phyloP scores from a whole-genome alignment of 768 basidiomycete genomes.

The Obba rivulosa region DNA sequence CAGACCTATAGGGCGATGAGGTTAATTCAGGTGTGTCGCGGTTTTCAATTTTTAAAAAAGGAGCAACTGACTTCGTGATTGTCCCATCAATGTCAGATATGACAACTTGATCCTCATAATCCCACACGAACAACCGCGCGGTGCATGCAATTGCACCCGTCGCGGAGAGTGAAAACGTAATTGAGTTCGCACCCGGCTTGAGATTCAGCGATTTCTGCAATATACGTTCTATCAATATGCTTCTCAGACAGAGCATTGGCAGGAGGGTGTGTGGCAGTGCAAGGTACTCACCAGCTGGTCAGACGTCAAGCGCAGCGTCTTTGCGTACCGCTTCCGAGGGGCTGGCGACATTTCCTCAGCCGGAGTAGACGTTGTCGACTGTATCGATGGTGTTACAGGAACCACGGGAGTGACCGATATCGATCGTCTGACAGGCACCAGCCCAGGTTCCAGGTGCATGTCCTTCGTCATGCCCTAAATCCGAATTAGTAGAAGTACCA shows the following conservation, averaged over 20 bases:
- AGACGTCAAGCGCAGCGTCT: conserved; percentile 88
- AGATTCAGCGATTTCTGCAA: conserved; percentile 77
- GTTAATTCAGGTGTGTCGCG: too few species aligned
- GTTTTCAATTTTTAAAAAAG: too few species aligned
- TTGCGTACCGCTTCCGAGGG: conserved; percentile 66
- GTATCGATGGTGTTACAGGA: background rate
- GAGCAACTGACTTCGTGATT: conserved; percentile 79
- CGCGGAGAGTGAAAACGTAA: conserved; percentile 89
- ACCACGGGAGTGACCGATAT: background rate
- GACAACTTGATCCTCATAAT: conserved; percentile 83
- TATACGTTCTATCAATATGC: background rate
- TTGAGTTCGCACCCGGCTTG: conserved; percentile 82
- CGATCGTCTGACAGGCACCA: background rate
- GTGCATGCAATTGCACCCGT: conserved; percentile 81
- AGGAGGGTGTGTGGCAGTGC: background rate
- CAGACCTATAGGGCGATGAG: conserved; percentile 53
- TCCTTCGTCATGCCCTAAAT: background rate
- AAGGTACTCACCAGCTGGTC: conserved; percentile 75
- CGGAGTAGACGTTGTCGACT: background rate
- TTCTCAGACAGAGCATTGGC: background rate
- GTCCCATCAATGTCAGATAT: conserved; percentile 99
- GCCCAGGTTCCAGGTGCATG: background rate
- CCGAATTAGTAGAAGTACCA: background rate
- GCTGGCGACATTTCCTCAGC: background rate
- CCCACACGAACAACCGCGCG: conserved; percentile 94